Evolutionary conservation across 1,139 yeast genomes (phyloP).

Genomic region (Debaryomyces nepalensis): DNA sequence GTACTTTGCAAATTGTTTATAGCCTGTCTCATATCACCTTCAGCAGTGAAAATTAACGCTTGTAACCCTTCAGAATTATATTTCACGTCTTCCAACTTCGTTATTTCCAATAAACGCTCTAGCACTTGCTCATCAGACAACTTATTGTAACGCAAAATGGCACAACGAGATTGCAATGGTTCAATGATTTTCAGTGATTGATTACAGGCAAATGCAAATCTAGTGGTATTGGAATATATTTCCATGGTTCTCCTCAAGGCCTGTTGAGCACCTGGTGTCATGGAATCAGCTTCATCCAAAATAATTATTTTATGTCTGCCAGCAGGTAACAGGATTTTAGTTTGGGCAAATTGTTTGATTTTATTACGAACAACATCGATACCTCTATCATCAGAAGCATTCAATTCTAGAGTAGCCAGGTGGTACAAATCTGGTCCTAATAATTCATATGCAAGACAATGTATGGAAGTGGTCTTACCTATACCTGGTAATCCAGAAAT

Average conservation of each 20-base stretch:
- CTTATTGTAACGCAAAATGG: conserved; percentile 83
- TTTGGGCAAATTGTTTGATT: conserved; percentile 65
- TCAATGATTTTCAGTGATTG: conserved; percentile 93
- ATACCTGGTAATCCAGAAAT: conserved; percentile 96
- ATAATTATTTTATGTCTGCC: conserved; percentile 83
- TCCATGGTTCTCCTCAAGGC: conserved; percentile 98
- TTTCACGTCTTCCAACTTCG: conserved; percentile 70
- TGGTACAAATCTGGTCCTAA: conserved; percentile 69
- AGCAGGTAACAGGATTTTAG: conserved; percentile 64
- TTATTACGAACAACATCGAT: conserved; percentile 54
- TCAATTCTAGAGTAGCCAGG: conserved; percentile 86
- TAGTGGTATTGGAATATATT: conserved; percentile 86
- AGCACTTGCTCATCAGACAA: conserved; percentile 85
- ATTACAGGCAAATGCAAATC: conserved; percentile 98
- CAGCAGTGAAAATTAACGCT: conserved; percentile 94
- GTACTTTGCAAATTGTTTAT: conserved; percentile 92
- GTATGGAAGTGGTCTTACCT: conserved; percentile 93
- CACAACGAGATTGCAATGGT: conserved; percentile 96
- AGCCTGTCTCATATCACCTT: conserved; percentile 99
- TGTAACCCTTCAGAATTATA: conserved; percentile 90
- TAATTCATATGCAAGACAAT: conserved; percentile 85
- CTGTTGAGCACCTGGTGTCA: conserved; percentile 98
- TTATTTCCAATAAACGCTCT: conserved; percentile 72
- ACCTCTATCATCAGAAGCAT: conserved; percentile 56
- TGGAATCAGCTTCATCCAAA: conserved; percentile 95